A percentile compares a stretch with the other conserved stretches of the same genome.
Evolutionary conservation across 2,329 filamentous ascomycete genomes (phyloP).

Genomic region (Stagonosporopsis rhizophila): DNA sequence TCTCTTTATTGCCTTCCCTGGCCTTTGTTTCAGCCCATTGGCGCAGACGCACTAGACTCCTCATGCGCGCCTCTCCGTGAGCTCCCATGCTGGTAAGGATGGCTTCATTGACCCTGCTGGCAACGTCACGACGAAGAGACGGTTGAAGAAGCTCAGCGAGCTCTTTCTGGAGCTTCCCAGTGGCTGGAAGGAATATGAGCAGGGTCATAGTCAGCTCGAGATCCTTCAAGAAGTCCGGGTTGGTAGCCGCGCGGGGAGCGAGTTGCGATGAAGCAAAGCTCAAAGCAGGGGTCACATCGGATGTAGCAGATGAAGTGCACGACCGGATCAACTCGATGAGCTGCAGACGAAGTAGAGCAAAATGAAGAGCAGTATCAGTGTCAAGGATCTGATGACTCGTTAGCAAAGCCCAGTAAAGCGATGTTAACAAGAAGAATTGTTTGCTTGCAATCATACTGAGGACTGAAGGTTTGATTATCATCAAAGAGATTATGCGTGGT

Average conservation of each 20-base stretch:
- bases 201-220: constrained; percentile 93
- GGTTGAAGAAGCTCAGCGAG: constrained; percentile 80
- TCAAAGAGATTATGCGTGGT: constrained; percentile 98
- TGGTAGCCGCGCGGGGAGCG: constrained; percentile 83
- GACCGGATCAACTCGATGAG: constrained; percentile 89
- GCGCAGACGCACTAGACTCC: constrained; percentile 79
- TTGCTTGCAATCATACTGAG: constrained; percentile 73
- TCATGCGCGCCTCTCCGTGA: constrained; percentile 80
- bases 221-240: constrained; percentile 81
- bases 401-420: constrained; percentile 28
- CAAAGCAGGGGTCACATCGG: constrained; percentile 80
- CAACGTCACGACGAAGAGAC: constrained; percentile 80
- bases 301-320: constrained; percentile 69
- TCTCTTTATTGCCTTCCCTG: constrained; percentile 50
- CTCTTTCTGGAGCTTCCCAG: constrained; percentile 75
- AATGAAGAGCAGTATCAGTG: constrained; percentile 81
- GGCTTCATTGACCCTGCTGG: constrained; percentile 85
- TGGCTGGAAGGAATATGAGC: constrained; percentile 77
- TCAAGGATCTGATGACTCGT: constrained; percentile 76
- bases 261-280: constrained; percentile 88
- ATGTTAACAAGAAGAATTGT: constrained; percentile 11
- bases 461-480: constrained; percentile 86
- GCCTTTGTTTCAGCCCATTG: constrained; percentile 81
- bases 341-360: constrained; percentile 86
- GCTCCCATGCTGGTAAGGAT: constrained; percentile 77